Base-by-base conservation (phyloP, 225 moss, liverwort and hornwort genomes). In the Takakia lepidozioides region DNA sequence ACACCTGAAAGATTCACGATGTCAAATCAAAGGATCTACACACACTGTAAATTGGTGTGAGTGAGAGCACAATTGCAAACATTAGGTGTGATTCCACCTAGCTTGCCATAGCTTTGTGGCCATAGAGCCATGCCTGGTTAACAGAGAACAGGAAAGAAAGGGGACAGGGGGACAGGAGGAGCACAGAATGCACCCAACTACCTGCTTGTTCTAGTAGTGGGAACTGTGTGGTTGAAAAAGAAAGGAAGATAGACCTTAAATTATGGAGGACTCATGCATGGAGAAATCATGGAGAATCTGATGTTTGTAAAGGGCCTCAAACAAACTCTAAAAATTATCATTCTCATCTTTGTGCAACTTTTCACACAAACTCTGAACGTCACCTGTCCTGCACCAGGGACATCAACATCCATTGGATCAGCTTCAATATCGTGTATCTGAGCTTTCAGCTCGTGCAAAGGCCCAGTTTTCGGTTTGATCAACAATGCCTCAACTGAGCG, bases 351-450 rank as follows among this genome's bases (percentile, higher is more conserved):
- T 32, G 32, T 32, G 11, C 7, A 11, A 11, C 32, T 6, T 6
- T 32, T n/a, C n/a, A n/a, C n/a, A n/a, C n/a, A n/a, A n/a, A n/a
- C n/a, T n/a, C n/a, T 24, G 28, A 22, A 49, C 73, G 20, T 42
- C 73, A 92, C 87, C 92, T 84, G 69, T 25, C 39, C 52, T 52
- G 44, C 52, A 10, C 48, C 38, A 57, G 72, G 74, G 38, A 68
- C 47, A 57, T 92, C 84, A 4, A 87, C 84, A 11, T 92, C 84
- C 82, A 84, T 92, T 11, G 87, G 84, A 23, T 77, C 76, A 47
- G 76, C 71, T 77, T 70, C 84, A 50, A n/a, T n/a, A n/a, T n/a
- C n/a, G n/a, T n/a, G n/a, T 43, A 10, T 65, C 22, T 19, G 65
- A 52, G 25, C 55, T 13, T 66, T 60, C 22, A 56, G 54, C 57